Percentiles rank a stretch among this genome's conserved stretches.
phyloP scores from a whole-genome alignment of 805 yeast genomes.

The Candida glaebosa region DNA sequence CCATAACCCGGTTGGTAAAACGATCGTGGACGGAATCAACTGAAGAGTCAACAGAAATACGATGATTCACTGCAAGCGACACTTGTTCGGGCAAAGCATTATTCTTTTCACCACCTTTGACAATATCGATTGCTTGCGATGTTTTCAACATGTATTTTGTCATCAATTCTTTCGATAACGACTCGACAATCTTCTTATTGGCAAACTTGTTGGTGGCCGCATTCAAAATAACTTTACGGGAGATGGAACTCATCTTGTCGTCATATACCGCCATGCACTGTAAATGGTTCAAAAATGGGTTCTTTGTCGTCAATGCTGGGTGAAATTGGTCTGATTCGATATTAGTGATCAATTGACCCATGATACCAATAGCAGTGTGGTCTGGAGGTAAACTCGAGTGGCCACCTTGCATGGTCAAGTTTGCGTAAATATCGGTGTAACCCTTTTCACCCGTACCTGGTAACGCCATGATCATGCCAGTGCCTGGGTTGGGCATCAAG shows the following conservation, averaged over 20 bases:
- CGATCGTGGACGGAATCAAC: conserved; percentile 20
- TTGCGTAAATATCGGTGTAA: conserved; percentile 45
- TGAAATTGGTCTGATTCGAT: conserved; percentile 57
- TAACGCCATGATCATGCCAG: conserved; percentile 56
- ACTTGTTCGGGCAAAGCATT: conserved; percentile 40
- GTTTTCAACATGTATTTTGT: conserved; percentile 31
- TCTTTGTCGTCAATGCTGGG: conserved; percentile 44
- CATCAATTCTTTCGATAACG: conserved; percentile 16
- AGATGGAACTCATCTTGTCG: conserved; percentile 20
- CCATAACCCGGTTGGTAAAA: conserved; percentile 21
- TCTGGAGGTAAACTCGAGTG: conserved; percentile 78
- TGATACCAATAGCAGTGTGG: conserved; percentile 75
- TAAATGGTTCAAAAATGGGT: conserved; percentile 56
- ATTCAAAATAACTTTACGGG: conserved; percentile 30
- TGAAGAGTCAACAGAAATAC: conserved; percentile 30
- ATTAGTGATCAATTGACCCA: conserved; percentile 52
- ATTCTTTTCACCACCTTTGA: conserved; percentile 38
- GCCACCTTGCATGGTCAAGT: conserved; percentile 65
- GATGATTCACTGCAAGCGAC: conserved; percentile 30
- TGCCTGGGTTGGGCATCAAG: conserved; percentile 41
- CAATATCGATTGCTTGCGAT: conserved; percentile 36
- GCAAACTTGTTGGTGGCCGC: conserved; percentile 34
- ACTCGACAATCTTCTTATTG: conserved; percentile 25
- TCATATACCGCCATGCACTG: conserved; percentile 63
- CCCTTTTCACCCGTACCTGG: conserved; percentile 49